Evolutionary conservation across 768 basidiomycete species (phyloP).

Genomic region (Tricholoma furcatifolium): DNA sequence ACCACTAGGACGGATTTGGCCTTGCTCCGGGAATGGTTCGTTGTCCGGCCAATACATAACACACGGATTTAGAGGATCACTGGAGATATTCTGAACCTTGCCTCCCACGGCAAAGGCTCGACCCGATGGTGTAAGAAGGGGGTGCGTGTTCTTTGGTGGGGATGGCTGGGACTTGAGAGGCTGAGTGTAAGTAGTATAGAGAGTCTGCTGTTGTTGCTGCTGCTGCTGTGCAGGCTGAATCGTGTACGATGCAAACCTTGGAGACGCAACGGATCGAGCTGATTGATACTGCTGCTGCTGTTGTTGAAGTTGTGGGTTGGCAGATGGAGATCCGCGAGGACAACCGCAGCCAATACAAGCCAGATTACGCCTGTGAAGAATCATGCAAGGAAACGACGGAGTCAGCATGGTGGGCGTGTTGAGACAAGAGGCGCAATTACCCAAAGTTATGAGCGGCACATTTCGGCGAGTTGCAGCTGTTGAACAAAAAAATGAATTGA

Average conservation of each 20-base stretch:
- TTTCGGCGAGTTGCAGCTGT: slow-evolving; percentile 63
- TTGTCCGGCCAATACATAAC: slow-evolving; percentile 93
- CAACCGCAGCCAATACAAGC: slow-evolving; percentile 77
- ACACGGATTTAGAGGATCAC: slow-evolving; percentile 69
- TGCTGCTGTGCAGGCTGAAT: neutral
- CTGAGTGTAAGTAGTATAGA: slow-evolving; percentile 16
- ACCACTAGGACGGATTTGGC: slow-evolving; percentile 68
- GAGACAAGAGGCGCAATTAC: slow-evolving; percentile 44
- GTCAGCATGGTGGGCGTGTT: slow-evolving; percentile 36
- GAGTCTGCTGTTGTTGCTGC: slow-evolving; percentile 8
- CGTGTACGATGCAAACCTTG: slow-evolving; percentile 30
- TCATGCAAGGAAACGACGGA: slow-evolving; percentile 47
- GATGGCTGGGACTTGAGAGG: slow-evolving; percentile 16
- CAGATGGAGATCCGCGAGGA: slow-evolving; percentile 39
- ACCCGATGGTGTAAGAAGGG: slow-evolving; percentile 81
- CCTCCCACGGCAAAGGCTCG: slow-evolving; percentile 75
- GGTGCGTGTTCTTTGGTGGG: slow-evolving; percentile 48
- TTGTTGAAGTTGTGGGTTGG: slow-evolving; percentile 10
- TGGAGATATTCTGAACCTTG: slow-evolving; percentile 76
- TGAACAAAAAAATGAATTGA: slow-evolving; percentile 19
- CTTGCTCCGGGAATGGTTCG: slow-evolving; percentile 76
- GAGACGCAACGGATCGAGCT: slow-evolving; percentile 24
- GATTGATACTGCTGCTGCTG: slow-evolving; percentile 26
- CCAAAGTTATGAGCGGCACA: slow-evolving; percentile 87
- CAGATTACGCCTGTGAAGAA: slow-evolving; percentile 67